These are phyloP conservation scores for Rosa lucieae DNA, from an alignment of 306 rosid genomes.

Conservation along the genomic window DNA sequence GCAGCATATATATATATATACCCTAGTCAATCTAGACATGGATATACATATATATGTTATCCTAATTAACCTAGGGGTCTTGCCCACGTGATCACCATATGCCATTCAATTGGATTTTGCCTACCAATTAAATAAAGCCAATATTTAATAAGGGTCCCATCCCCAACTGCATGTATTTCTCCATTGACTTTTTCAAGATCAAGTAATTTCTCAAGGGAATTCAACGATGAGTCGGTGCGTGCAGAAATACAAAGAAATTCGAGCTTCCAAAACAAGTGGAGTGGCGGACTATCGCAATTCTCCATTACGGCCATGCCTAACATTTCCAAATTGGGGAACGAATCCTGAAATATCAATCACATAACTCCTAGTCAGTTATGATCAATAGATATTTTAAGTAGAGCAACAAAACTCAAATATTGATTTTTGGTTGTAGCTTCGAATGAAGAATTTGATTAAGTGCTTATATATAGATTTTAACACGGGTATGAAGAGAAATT, in stretches of 20 bases:
- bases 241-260: accelerated
- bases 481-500: not conserved
- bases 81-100: too few relatives aligned
- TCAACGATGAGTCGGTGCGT: not conserved
- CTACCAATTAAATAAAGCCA: too few relatives aligned
- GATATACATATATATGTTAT: too few relatives aligned
- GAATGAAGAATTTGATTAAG: not conserved
- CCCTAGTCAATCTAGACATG: too few relatives aligned
- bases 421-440: too few relatives aligned
- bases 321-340: not conserved
- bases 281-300: not conserved
- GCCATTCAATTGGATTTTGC: too few relatives aligned
- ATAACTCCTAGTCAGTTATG: too few relatives aligned
- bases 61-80: too few relatives aligned
- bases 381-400: not conserved
- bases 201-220: not conserved
- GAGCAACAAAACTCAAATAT: not conserved
- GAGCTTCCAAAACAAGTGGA: not conserved
- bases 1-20: too few relatives aligned
- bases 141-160: too few relatives aligned
- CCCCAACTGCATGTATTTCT: not conserved
- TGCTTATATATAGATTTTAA: too few relatives aligned
- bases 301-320: not conserved
- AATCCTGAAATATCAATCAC: not conserved
- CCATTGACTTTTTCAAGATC: not conserved